Evolutionary conservation across 768 basidiomycete species (phyloP), one percentile per base, ranked within the genome.

Genomic region (Boletales sp.): DNA sequence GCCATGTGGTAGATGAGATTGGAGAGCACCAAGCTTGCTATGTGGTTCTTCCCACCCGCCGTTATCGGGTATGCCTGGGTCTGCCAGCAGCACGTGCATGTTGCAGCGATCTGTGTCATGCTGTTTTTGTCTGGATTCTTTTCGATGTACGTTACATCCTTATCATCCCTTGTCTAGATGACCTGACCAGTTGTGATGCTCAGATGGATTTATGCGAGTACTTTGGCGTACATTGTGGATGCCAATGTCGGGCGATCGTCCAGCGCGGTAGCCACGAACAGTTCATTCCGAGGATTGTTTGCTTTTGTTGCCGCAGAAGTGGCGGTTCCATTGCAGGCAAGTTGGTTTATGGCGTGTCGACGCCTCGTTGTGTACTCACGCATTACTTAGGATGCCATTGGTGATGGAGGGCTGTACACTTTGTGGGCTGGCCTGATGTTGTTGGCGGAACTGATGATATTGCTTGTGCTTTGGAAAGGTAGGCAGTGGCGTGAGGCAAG

Each of bases 151-250:
- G 83, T 69, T 8, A 11, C 13, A 9, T 32, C 8, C 5, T 15
- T 19, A 8, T 33, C 25, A 11, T 33, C 18, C 1, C 19, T n/a
- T 33, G 40, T 31, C 8, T 28, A 28, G 17, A 15, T 21, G 4
- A 3, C n/a, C 30, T 58, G 17, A 49, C 15, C 9, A 36, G 39
- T n/a, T 0, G 8, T 31, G 9, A 14, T 34, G n/a, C 5, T 34
- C 13, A 82, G 79, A 62, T 74, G 74, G 67, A 81, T 84, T 44
- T 87, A 88, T 63, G 70, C 84, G 1, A 83, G 81, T 38, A 84
- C 87, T 0, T 71, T 96, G 31, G 86, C 92, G 0, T 94, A 93
- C 62, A 79, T 94, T 32, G 90, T 94, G 3, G 92, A 96, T 61
- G 82, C 90, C 9, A 96, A 94, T 58, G 74, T 75, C 3, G 93